Conservation (phyloP, 1,284 basidiomycete genomes). For the Ustilago vetiveriae region DNA sequence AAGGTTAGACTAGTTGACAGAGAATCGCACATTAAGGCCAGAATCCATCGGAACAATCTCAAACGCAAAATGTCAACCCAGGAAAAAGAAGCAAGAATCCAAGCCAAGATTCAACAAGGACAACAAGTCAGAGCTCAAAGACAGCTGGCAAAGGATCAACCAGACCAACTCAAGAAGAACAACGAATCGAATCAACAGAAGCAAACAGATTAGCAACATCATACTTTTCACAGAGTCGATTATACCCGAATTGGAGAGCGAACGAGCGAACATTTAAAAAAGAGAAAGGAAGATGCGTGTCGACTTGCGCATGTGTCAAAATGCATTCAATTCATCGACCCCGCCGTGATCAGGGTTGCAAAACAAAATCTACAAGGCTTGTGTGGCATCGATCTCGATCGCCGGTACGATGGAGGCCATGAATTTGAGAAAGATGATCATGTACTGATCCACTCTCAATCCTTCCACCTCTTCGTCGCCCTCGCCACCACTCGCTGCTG, state of each 20-base stretch:
- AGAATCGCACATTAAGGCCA: slow-evolving; percentile 70
- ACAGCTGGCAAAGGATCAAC: background rate
- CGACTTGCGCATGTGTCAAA: too few species aligned
- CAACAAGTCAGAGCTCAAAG: background rate
- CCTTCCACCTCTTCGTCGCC: slow-evolving; percentile 48
- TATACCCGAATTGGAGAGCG: slow-evolving; percentile 13
- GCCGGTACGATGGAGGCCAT: slow-evolving; percentile 65
- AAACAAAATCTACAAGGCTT: slow-evolving; percentile 40
- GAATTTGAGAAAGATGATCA: slow-evolving; percentile 66
- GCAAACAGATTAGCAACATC: too few species aligned
- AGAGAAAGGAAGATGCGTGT: too few species aligned
- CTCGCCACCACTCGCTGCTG: slow-evolving; percentile 6
- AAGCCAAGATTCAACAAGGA: slow-evolving; percentile 5
- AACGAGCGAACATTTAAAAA: too few species aligned
- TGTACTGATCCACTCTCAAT: slow-evolving; percentile 64
- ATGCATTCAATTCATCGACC: too few species aligned
- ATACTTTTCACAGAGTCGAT: too few species aligned
- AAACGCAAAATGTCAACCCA: slow-evolving; percentile 12
- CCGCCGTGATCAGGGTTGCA: too few species aligned
- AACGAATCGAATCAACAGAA: background rate
- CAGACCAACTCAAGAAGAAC: too few species aligned
- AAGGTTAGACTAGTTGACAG: slow-evolving; percentile 78
- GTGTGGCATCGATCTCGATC: slow-evolving; percentile 65
- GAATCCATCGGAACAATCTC: slow-evolving; percentile 27
- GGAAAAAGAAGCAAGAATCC: slow-evolving; percentile 13